Evolutionary conservation across 208 protist species (phyloP).

Genomic region (Crithidia brevicula): DNA sequence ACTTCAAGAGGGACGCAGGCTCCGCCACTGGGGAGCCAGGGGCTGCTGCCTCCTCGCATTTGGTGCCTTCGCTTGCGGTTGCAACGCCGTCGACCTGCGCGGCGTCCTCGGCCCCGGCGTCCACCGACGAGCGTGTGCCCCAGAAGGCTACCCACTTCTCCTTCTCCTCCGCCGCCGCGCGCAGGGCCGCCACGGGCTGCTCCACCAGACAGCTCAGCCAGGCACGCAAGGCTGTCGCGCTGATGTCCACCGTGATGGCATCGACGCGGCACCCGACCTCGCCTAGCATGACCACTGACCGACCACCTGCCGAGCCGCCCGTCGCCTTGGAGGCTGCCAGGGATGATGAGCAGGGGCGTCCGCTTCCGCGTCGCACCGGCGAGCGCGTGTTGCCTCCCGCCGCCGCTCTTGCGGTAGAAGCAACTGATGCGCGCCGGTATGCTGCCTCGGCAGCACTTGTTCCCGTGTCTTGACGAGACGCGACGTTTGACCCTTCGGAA

Average conservation of each 20-base stretch:
- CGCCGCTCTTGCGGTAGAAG: no score
- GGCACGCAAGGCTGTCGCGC: slow-evolving; percentile 21
- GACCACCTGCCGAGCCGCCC: neutral
- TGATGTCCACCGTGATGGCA: slow-evolving; percentile 33
- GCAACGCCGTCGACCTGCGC: neutral
- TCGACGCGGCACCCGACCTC: slow-evolving; percentile 27
- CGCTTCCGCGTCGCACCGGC: neutral
- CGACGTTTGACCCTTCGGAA: neutral
- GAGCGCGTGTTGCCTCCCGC: no score
- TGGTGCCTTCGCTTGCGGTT: neutral
- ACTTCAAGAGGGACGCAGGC: slow-evolving; percentile 14
- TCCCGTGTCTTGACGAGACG: neutral
- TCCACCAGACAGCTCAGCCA: slow-evolving; percentile 37
- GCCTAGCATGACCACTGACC: slow-evolving; percentile 12
- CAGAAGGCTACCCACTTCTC: slow-evolving; percentile 17
- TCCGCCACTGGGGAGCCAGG: neutral
- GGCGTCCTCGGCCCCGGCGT: neutral
- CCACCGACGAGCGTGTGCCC: neutral
- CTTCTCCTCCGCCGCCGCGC: slow-evolving; percentile 19
- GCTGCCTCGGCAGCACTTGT: neutral
- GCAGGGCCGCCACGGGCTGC: slow-evolving; percentile 24
- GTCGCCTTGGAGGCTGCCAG: neutral
- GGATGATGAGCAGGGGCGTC: neutral
- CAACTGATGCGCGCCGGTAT: no score
- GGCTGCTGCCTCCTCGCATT: neutral